Evolutionary conservation across 352 stramenopile species (phyloP).

Genomic region (Phytophthora pluvialis): DNA sequence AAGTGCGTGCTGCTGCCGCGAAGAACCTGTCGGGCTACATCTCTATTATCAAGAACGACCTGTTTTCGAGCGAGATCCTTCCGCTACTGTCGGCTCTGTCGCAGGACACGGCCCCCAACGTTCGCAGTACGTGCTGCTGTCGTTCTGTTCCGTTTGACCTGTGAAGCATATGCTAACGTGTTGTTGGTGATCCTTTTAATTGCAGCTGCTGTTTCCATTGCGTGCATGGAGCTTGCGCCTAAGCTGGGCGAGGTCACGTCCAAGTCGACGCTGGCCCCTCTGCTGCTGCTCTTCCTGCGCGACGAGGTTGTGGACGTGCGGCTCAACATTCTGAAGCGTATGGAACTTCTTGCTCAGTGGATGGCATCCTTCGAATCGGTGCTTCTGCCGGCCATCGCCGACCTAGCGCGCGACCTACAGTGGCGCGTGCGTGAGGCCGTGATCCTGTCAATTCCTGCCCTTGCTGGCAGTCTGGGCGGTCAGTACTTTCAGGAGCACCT

Average conservation of each 20-base stretch:
- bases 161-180: constrained; percentile 9
- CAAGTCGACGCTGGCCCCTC: constrained; percentile 81
- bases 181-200: constrained; percentile 9
- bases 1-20: constrained; percentile 92
- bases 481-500: constrained; percentile 88
- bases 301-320: constrained; percentile 94
- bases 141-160: not conserved
- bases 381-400: constrained; percentile 86
- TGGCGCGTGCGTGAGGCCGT: constrained; percentile 95
- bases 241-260: constrained; percentile 92
- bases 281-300: constrained; percentile 82
- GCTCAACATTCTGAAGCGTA: constrained; percentile 94
- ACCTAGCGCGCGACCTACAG: constrained; percentile 93
- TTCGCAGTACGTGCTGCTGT: constrained; percentile 64
- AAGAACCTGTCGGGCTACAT: constrained; percentile 95
- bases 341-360: constrained; percentile 91
- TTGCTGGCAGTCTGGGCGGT: constrained; percentile 88
- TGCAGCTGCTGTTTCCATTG: constrained; percentile 79
- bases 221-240: constrained; percentile 93
- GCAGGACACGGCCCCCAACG: constrained; percentile 92
- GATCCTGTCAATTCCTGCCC: constrained; percentile 89
- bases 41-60: constrained; percentile 89
- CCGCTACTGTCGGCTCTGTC: constrained; percentile 90
- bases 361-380: constrained; percentile 88
- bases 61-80: constrained; percentile 92